These are phyloP conservation scores for Curvularia hawaiiensis DNA, from an alignment of 2,329 filamentous ascomycete genomes.

Conservation along the genomic window DNA sequence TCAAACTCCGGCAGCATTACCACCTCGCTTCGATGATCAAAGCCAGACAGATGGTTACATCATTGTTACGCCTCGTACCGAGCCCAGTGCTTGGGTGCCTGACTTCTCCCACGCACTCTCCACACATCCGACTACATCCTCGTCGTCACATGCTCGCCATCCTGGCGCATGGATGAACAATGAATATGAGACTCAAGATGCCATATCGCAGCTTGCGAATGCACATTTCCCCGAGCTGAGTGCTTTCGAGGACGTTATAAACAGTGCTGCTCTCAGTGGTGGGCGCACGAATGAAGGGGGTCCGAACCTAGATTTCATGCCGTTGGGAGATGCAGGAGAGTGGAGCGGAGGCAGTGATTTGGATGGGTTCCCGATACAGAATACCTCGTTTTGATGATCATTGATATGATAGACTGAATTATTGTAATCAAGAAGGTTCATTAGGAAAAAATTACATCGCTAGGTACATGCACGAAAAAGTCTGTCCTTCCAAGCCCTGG, in stretches of 20 bases:
- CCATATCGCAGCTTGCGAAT: conserved; percentile 32
- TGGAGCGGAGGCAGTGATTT: conserved; percentile 34
- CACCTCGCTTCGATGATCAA: conserved; percentile 19
- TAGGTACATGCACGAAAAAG: too few species aligned
- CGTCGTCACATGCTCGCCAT: conserved; percentile 5
- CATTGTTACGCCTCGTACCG: conserved; percentile 37
- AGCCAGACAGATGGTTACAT: conserved; percentile 32
- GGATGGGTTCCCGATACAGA: conserved; percentile 31
- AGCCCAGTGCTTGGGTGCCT: conserved; percentile 32
- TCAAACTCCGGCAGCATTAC: conserved; percentile 20
- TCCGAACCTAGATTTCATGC: conserved; percentile 42
- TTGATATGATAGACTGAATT: too few species aligned
- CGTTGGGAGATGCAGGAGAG: conserved; percentile 28
- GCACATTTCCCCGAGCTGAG: conserved; percentile 43
- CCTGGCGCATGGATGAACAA: conserved; percentile 34
- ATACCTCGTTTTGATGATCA: not conserved
- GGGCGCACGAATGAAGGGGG: conserved; percentile 3
- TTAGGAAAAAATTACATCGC: too few species aligned
- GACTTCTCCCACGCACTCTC: conserved; percentile 20
- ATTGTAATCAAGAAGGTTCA: too few species aligned
- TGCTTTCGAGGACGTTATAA: conserved; percentile 15
- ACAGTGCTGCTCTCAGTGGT: not conserved
- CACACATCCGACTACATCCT: conserved; percentile 10
- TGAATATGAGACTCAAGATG: conserved; percentile 30
- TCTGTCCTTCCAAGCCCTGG: too few species aligned